Base-by-base conservation (phyloP, 164 flowering plant genomes). In the Nymphaea thermarum region DNA sequence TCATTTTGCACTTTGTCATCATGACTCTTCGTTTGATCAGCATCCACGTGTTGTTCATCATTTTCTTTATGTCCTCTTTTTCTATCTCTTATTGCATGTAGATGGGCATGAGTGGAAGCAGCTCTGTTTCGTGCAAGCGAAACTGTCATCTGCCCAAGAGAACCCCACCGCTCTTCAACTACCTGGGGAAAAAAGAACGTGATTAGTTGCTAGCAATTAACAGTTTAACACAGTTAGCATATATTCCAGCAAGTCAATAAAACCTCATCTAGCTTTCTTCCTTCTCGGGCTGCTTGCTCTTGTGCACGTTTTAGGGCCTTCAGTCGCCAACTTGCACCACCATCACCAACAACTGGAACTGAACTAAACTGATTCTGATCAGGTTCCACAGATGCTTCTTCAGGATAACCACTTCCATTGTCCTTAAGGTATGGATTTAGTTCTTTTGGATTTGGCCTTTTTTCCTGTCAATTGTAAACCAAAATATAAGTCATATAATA, bases 241-340 rank as follows among this genome's bases (percentile, higher is more conserved):
- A 51, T 55, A 55, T 55, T 15, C 10, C 10, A 55, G 60, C 12
- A 36, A 62, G 17, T 43, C 36, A 3, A 67, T 44, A 67, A 68
- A 68, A 85, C 98, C 85, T 89, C 92, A 6, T 88, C 79, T 72
- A 94, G 75, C 36, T 80, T 80, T 64, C 84, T 77, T 53, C 97
- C 99, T 71, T 94, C 99, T 57, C 96, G 88, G 71, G 83, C 86
- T 71, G 99, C 99, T 79, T 91, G 97, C 77, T 94, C 99, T 75
- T 83, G 73, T 68, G 99, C 93, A 68, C 99, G 90, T 74, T 90
- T 94, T 75, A 91, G 79, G 43, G 97, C 95, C 80, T 91, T 94
- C 62, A 89, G 74, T 71, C 96, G 81, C 99, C 99, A 94, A 67
- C 99, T 94, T 62, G 95, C 96, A 71, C 99, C 99, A 71, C 97